These are phyloP conservation scores for Metschnikowia bowlesiae DNA, from an alignment of 805 yeast species.

Conservation along the genomic window DNA sequence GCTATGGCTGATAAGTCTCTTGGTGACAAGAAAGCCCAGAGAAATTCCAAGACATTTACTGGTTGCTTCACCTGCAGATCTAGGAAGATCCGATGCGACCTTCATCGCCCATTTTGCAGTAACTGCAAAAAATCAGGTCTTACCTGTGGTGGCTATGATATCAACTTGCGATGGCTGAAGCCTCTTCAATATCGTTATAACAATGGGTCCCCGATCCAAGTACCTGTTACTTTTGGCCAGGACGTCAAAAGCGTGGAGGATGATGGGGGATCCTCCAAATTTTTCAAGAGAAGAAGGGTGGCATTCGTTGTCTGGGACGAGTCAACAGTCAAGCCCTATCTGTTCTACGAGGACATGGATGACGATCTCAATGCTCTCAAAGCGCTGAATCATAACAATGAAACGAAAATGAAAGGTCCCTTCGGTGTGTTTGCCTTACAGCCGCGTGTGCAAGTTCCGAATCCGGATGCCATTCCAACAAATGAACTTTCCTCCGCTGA, in stretches of 20 bases:
- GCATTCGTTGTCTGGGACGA: constrained; percentile 72
- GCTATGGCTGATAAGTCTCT: neutral
- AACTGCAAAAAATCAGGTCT: constrained; percentile 66
- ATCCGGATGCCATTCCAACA: neutral
- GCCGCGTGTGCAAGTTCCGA: neutral
- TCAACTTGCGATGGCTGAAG: constrained; percentile 73
- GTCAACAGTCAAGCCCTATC: constrained; percentile 44
- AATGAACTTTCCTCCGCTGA: constrained; percentile 1
- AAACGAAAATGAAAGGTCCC: constrained; percentile 62
- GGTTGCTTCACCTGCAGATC: constrained; percentile 88
- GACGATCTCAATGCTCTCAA: constrained; percentile 47
- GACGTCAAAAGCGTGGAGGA: constrained; percentile 14
- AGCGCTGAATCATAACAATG: constrained; percentile 25
- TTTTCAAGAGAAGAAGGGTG: constrained; percentile 64
- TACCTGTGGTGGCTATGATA: constrained; percentile 77
- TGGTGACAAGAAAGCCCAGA: neutral
- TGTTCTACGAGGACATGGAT: constrained; percentile 81
- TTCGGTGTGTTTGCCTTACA: constrained; percentile 63
- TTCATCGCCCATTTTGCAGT: constrained; percentile 63
- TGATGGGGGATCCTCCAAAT: constrained; percentile 27
- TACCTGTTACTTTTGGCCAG: constrained; percentile 28
- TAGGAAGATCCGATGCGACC: constrained; percentile 77
- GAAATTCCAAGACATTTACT: constrained; percentile 59
- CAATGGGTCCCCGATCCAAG: constrained; percentile 26
- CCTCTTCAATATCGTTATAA: constrained; percentile 38